These are phyloP conservation scores for Ganoderma resinaceum DNA, from an alignment of 1,284 basidiomycete species.

Conservation along the genomic window DNA sequence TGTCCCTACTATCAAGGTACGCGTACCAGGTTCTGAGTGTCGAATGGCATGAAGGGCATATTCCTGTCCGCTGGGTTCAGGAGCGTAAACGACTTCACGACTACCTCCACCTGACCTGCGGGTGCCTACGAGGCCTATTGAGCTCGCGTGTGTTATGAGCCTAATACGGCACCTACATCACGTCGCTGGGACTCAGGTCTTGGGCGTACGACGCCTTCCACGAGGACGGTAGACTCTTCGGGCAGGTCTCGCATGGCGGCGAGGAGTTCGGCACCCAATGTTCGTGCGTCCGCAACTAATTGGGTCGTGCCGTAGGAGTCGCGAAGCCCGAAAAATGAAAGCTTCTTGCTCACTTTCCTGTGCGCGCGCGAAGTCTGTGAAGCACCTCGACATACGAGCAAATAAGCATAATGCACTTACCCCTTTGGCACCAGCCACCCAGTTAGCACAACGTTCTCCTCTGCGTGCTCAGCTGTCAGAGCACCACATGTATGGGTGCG, in stretches of 20 bases:
- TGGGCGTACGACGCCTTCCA: constrained; percentile 72
- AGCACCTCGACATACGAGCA: background rate
- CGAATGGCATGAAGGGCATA: constrained; percentile 86
- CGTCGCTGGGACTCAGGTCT: constrained; percentile 71
- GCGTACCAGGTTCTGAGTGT: constrained; percentile 74
- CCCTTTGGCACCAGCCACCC: constrained; percentile 29
- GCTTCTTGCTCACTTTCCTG: constrained; percentile 71
- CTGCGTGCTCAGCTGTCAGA: constrained; percentile 12
- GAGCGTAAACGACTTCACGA: constrained; percentile 72
- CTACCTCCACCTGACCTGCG: constrained; percentile 83
- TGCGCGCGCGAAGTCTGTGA: background rate
- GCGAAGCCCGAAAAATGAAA: constrained; percentile 84
- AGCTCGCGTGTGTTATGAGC: background rate
- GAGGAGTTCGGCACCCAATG: constrained; percentile 42
- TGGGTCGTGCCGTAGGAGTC: constrained; percentile 82
- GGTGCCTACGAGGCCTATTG: constrained; percentile 17
- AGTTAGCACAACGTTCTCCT: constrained; percentile 18
- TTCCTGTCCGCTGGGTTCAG: constrained; percentile 78
- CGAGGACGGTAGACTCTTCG: constrained; percentile 77
- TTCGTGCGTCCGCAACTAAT: constrained; percentile 64
- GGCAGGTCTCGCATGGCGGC: constrained; percentile 66
- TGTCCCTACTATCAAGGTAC: constrained; percentile 23
- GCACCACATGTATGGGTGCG: constrained; percentile 31
- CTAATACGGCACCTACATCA: constrained; percentile 33
- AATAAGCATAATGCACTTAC: constrained; percentile 8